Base-by-base conservation (phyloP, 192 early-diverging fungal genomes). In the Gigaspora rosea region DNA sequence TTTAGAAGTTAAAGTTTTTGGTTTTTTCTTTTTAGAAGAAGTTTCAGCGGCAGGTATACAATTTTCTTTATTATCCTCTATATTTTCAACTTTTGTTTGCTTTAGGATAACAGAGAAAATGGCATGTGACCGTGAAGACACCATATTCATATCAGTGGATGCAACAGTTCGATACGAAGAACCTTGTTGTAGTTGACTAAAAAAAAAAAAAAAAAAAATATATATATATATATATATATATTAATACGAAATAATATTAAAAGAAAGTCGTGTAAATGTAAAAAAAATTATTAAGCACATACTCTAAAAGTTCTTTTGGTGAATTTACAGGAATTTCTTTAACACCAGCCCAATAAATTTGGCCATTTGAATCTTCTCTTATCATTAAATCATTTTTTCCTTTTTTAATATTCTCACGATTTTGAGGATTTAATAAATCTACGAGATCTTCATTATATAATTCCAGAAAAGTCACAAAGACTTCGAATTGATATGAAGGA, bases 401-500 rank as follows among this genome's bases (percentile, higher is more conserved):
- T 77, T 49, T 80, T 71, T 67, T 76, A 48, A 48, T 6, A 54
- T 65, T 18, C 11, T 69, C 74, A 15, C 77, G 81, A 11, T 69
- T 80, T 49, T 77, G 79, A 16, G 81, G 79, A 36, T 84, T 82
- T 32, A 97, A 84, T 20, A 99, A 85, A 79, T 99, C 97, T 20
- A 94, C 92, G 50, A 97, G 83, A 65, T 98, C 96, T 78, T 99
- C 97, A 83, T 99, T 98, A 83, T 99, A 96, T n/a, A 97, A 82
- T 82, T 99, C 96, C 51, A 99, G 73, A 81, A 97, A 98, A 9
- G 95, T 95, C 8, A 96, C 93, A 49, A 74, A 84, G 33, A 89
- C 82, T 73, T 89, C 85, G 49, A 83, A 88, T 54, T 81, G 73
- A 65, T 80, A 80, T 4, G 73, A 56, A 16, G 83, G 73, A n/a